Evolutionary conservation across 352 stramenopile species (phyloP).

Genomic region (Pythium volutum): DNA sequence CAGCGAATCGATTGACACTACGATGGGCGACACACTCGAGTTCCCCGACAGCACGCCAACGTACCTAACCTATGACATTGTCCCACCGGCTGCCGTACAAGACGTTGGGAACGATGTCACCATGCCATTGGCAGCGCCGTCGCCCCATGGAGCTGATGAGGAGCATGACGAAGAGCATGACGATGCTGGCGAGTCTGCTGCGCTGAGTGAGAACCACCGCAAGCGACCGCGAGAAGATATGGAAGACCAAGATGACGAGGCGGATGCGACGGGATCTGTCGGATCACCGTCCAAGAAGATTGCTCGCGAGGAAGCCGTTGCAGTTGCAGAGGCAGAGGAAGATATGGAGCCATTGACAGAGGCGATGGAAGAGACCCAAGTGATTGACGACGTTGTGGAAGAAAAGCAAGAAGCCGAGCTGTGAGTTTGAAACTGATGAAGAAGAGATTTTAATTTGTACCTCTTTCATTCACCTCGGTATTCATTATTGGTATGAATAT

Average conservation of each 20-base stretch:
- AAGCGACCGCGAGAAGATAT: neutral
- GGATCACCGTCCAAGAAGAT: conserved; percentile 5
- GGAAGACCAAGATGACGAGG: neutral
- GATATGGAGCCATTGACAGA: neutral
- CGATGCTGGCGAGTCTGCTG: too few relatives aligned
- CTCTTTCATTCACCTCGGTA: too few relatives aligned
- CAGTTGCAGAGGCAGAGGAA: neutral
- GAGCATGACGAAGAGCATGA: neutral
- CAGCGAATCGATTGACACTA: neutral
- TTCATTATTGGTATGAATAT: too few relatives aligned
- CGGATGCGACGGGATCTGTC: neutral
- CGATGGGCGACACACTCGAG: conserved; percentile 8
- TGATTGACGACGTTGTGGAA: conserved; percentile 8
- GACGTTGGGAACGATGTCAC: neutral
- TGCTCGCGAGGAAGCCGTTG: neutral
- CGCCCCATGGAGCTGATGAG: neutral
- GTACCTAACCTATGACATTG: neutral
- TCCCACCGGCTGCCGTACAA: neutral
- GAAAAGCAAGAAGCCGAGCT: conserved; percentile 13
- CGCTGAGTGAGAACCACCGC: neutral
- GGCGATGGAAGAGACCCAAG: conserved; percentile 10
- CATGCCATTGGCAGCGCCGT: neutral
- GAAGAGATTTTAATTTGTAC: too few relatives aligned
- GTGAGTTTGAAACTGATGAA: neutral
- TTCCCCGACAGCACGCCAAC: conserved; percentile 11